Evolutionary conservation across 2,329 filamentous ascomycete genomes (phyloP).

Genomic region (Albifimbria verrucaria): DNA sequence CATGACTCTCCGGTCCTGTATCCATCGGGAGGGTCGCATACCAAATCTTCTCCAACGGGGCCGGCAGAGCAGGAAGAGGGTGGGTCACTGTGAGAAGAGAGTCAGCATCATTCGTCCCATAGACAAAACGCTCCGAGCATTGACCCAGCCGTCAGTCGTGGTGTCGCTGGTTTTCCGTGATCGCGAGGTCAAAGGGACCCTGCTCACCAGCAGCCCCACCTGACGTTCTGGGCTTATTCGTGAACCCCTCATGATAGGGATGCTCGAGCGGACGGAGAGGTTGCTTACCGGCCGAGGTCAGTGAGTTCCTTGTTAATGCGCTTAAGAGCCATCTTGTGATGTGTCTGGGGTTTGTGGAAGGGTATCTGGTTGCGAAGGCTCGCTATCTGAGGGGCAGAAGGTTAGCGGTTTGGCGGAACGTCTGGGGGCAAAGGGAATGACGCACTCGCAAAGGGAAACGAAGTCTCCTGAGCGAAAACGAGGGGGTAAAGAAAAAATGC

Average conservation of each 20-base stretch:
- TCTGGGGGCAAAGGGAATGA: constrained; percentile 22
- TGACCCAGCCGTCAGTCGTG: neutral
- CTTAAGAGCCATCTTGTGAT: constrained; percentile 75
- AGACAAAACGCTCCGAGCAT: neutral
- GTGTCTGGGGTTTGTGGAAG: constrained; percentile 11
- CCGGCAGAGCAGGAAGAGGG: constrained; percentile 98
- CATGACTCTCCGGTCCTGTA: constrained; percentile 14
- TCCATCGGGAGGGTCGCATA: constrained; percentile 51
- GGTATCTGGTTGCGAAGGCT: constrained; percentile 22
- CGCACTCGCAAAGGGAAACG: constrained; percentile 19
- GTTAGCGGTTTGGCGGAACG: constrained; percentile 24
- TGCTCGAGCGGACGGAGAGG: constrained; percentile 12
- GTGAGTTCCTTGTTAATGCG: constrained; percentile 93
- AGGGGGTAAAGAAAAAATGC: constrained; percentile 23
- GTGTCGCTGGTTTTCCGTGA: neutral
- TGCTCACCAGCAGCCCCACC: constrained; percentile 35
- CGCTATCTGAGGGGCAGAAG: constrained; percentile 16
- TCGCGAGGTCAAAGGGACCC: constrained; percentile 22
- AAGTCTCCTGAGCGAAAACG: constrained; percentile 17
- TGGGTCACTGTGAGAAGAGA: constrained; percentile 67
- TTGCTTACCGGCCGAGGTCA: constrained; percentile 79
- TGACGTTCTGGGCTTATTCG: constrained; percentile 26
- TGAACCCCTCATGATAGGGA: constrained; percentile 16
- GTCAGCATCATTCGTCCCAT: constrained; percentile 16
- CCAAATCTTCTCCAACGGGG: constrained; percentile 94